phyloP scores from a whole-genome alignment of 2,329 filamentous ascomycete genomes.

The Rasamsonia emersonii region DNA sequence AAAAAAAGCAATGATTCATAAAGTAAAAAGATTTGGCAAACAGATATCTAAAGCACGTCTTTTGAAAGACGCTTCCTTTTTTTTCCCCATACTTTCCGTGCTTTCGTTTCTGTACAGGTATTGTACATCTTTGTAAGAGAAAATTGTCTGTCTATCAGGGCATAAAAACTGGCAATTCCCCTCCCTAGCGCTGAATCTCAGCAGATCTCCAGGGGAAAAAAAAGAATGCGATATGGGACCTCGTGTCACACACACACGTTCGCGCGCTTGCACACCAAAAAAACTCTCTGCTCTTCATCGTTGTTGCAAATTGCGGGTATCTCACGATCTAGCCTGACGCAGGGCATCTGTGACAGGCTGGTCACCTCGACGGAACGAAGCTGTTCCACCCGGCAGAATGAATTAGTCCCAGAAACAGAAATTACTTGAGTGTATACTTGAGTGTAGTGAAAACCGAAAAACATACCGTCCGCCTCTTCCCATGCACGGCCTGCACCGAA shows the following conservation, averaged over 20 bases:
- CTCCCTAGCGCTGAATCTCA: no score
- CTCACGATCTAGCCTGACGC: constrained; percentile 23
- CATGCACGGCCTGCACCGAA: constrained; percentile 95
- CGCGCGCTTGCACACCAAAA: no score
- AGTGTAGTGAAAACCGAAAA: not conserved
- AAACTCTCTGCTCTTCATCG: no score
- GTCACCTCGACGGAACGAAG: constrained; percentile 37
- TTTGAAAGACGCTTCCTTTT: constrained; percentile 1
- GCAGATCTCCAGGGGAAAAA: no score
- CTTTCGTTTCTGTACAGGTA: constrained; percentile 10
- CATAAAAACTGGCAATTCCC: no score
- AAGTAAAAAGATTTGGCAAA: no score
- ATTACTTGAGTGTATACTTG: not conserved
- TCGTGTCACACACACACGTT: no score
- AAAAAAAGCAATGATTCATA: not conserved
- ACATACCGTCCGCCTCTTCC: constrained; percentile 89
- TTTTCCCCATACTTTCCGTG: not conserved
- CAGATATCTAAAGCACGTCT: constrained; percentile 1
- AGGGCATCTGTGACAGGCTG: constrained; percentile 31
- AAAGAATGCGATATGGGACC: no score
- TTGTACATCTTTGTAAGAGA: constrained; percentile 7
- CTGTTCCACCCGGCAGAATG: constrained; percentile 19
- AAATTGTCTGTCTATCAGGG: constrained; percentile 4
- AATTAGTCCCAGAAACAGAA: constrained; percentile 1
- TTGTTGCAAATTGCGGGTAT: no score